Evolutionary conservation across 2,329 filamentous ascomycete genomes (phyloP).

Genomic region (Akanthomyces lecanii): DNA sequence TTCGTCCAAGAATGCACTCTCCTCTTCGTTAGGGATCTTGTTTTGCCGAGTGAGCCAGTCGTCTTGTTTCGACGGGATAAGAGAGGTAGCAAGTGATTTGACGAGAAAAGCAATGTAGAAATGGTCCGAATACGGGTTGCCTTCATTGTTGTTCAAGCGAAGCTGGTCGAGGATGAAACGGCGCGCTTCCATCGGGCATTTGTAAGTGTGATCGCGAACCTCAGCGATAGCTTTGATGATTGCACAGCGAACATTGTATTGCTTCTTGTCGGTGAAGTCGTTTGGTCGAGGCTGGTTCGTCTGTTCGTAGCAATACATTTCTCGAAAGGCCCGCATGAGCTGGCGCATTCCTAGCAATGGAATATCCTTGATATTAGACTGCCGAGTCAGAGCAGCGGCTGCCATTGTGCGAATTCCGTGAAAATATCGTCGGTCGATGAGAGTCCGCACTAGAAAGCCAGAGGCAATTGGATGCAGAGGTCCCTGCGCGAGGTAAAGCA

Average conservation of each 20-base stretch:
- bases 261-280: slow-evolving; percentile 81
- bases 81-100: slow-evolving; percentile 53
- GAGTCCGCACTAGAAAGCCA: slow-evolving; percentile 80
- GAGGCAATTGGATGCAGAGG: slow-evolving; percentile 77
- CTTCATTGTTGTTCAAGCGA: slow-evolving; percentile 89
- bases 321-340: slow-evolving; percentile 78
- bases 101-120: slow-evolving; percentile 84
- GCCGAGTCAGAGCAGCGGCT: slow-evolving; percentile 70
- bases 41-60: slow-evolving; percentile 43
- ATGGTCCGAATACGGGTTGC: slow-evolving; percentile 84
- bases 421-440: slow-evolving; percentile 90
- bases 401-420: slow-evolving; percentile 88
- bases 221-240: slow-evolving; percentile 77
- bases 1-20: slow-evolving; percentile 46
- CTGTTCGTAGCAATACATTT: slow-evolving; percentile 79
- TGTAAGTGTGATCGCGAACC: slow-evolving; percentile 68
- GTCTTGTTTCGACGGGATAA: slow-evolving; percentile 47
- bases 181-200: slow-evolving; percentile 73
- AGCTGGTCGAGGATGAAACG: slow-evolving; percentile 85
- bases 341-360: slow-evolving; percentile 79
- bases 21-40: slow-evolving; percentile 42
- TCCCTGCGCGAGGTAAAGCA: slow-evolving; percentile 66
- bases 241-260: slow-evolving; percentile 78
- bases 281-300: slow-evolving; percentile 80
- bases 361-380: slow-evolving; percentile 61